These are phyloP conservation scores for Chlamydomonas schloesseri DNA, from an alignment of 139 green algal genomes.

Conservation along the genomic window DNA sequence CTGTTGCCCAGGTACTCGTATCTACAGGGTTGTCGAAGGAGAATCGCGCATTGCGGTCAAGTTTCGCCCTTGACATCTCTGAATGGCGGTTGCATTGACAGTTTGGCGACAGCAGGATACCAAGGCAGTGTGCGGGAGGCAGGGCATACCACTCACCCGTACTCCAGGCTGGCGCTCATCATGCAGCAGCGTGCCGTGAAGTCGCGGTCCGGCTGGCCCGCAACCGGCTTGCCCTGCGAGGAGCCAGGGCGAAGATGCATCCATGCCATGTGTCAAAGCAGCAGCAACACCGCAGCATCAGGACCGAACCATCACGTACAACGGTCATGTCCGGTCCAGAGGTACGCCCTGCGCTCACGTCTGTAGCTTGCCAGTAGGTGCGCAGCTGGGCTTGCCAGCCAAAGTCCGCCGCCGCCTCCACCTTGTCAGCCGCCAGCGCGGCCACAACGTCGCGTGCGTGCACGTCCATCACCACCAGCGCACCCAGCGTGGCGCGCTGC, in stretches of 20 bases:
- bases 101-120: no score
- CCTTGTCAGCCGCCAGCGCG: conserved; percentile 51
- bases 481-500: conserved; percentile 77
- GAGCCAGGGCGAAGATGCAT: neutral
- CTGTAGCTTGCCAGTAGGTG: conserved; percentile 77
- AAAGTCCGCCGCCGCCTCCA: conserved; percentile 65
- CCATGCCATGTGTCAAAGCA: no score
- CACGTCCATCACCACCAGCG: conserved; percentile 86
- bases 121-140: no score
- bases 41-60: no score
- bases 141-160: conserved; percentile 20
- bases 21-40: no score
- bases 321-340: no score
- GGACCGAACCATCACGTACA: no score
- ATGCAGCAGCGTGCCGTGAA: conserved; percentile 59
- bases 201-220: conserved; percentile 46
- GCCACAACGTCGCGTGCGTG: conserved; percentile 81
- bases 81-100: no score
- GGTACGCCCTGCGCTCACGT: conserved; percentile 71
- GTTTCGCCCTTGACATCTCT: no score
- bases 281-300: no score
- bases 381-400: conserved; percentile 83
- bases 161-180: conserved; percentile 73
- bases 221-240: conserved; percentile 1
- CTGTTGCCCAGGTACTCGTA: conserved; percentile 76